Base-by-base conservation (phyloP, 305 asterid genomes). In the Fraxinus greggii region DNA sequence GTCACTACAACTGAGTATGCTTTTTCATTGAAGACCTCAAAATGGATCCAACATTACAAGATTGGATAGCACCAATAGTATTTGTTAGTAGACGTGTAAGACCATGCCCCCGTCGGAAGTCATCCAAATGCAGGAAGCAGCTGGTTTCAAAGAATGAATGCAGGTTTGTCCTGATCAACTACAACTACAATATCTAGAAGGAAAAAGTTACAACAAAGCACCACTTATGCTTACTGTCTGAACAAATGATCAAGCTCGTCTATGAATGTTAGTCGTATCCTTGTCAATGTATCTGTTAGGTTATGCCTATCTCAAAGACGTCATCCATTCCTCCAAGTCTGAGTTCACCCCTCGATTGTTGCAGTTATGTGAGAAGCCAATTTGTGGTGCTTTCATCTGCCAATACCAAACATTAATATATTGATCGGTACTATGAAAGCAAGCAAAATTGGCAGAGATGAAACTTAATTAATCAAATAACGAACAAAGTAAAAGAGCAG, bases 371-470 rank as follows among this genome's bases (percentile, higher is more conserved):
- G 81, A 72, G 75, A 51, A 33, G 21, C 40, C 33, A 33, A 13
- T 65, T 32, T 74, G 5, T 2, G 35, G 8, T 29, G 85, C 54
- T 76, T 82, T 85, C 3, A 83, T 77, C 88, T 85, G 80, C 84
- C 77, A 2, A 56, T 45, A 54, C 51, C 28, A 36, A 24, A 72
- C n/a, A 72, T 31, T 7, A 56, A 32, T 40, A 0, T 19, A 29
- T 23, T 69, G 9, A 1, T 24, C 26, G 15, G 2, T 10, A 26
- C 73, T 26, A 12, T 19, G 26, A 76, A 29, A 1, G 4, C 5
- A 73, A 38, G n/a, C 78, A 7, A 1, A 70, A 77, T 69, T 32
- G 1, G 28, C 36, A 7, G 32, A 29, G 38, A 51, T 10, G 69
- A 1, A 21, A 28, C 51, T 0, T 36, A 36, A 36, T n/a, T 24